These are phyloP conservation scores for Trichomonascus vanleenenianus DNA, from an alignment of 805 yeast species.

Conservation along the genomic window DNA sequence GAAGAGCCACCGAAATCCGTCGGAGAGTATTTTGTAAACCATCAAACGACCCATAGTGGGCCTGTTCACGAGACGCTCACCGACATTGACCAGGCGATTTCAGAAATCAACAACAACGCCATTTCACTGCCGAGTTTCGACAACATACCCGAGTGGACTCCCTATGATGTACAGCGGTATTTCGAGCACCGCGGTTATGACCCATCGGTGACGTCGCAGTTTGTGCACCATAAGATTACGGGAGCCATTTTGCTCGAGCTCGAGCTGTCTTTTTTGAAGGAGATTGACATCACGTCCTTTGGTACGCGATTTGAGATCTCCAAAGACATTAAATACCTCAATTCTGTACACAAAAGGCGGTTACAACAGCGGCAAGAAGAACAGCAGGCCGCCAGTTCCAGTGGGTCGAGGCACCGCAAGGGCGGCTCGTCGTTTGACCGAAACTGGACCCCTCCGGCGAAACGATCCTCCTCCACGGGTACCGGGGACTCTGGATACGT, in stretches of 20 bases:
- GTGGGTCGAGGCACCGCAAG: conserved; percentile 6
- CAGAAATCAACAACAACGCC: conserved; percentile 19
- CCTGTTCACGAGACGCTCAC: conserved; percentile 24
- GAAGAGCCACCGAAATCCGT: neutral
- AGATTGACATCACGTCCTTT: conserved; percentile 82
- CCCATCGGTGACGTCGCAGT: conserved; percentile 62
- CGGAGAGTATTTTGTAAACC: neutral
- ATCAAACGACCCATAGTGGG: neutral
- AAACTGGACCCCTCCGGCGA: conserved; percentile 16
- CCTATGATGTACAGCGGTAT: conserved; percentile 75
- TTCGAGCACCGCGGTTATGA: conserved; percentile 71
- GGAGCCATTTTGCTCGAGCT: conserved; percentile 81
- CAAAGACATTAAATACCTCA: conserved; percentile 71
- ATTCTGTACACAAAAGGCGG: conserved; percentile 14
- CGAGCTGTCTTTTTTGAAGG: conserved; percentile 81
- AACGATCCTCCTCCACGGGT: neutral
- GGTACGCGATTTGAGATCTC: conserved; percentile 92
- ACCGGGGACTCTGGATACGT: neutral
- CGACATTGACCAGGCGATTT: conserved; percentile 35
- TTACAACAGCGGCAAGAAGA: neutral
- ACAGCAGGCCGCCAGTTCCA: neutral
- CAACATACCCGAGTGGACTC: conserved; percentile 54
- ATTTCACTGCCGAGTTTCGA: conserved; percentile 12
- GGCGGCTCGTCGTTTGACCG: conserved; percentile 16
- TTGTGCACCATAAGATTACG: conserved; percentile 79